Percentiles rank a stretch among this genome's conserved stretches.
phyloP scores from a whole-genome alignment of 2,329 filamentous ascomycete species.

The Aplosporella prunicola region DNA sequence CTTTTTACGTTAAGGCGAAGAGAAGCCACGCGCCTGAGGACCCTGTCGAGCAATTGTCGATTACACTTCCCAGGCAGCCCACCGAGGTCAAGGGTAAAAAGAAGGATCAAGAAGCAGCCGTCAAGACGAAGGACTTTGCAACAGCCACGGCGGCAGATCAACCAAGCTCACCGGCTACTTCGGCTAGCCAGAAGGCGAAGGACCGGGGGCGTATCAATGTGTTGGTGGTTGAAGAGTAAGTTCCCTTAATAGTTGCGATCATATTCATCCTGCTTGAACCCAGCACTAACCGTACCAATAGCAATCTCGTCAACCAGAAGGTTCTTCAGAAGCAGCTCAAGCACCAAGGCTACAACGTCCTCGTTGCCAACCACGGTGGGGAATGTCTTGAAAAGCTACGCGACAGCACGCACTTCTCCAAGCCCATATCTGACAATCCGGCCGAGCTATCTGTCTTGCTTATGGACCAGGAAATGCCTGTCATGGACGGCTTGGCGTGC shows the following conservation, averaged over 20 bases:
- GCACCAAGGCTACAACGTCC: conserved; percentile 37
- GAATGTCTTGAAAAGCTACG: conserved; percentile 36
- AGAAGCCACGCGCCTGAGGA: conserved; percentile 38
- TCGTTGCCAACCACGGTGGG: conserved; percentile 41
- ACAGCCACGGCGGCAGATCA: neutral
- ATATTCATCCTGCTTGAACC: neutral
- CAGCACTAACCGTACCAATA: neutral
- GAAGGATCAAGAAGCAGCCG: conserved; percentile 13
- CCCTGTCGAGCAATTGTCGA: conserved; percentile 19
- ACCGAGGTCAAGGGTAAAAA: conserved; percentile 23
- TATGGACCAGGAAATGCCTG: conserved; percentile 32
- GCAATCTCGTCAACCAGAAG: conserved; percentile 32
- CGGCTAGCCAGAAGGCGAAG: conserved; percentile 12
- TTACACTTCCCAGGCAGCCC: conserved; percentile 19
- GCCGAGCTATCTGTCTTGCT: conserved; percentile 10
- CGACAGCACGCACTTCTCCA: conserved; percentile 33
- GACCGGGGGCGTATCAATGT: conserved; percentile 20
- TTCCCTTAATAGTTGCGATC: neutral
- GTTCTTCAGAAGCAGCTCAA: conserved; percentile 42
- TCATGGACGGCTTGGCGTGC: conserved; percentile 32
- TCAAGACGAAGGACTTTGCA: conserved; percentile 29
- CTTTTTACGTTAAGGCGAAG: conserved; percentile 64
- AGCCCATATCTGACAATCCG: conserved; percentile 11
- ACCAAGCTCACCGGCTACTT: too few species aligned
- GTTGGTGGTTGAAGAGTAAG: conserved; percentile 35